A percentile compares a stretch with the other conserved stretches of the same genome.
phyloP scores from a whole-genome alignment of 202 grass and related monocot genomes.

The Zoysia matrella region DNA sequence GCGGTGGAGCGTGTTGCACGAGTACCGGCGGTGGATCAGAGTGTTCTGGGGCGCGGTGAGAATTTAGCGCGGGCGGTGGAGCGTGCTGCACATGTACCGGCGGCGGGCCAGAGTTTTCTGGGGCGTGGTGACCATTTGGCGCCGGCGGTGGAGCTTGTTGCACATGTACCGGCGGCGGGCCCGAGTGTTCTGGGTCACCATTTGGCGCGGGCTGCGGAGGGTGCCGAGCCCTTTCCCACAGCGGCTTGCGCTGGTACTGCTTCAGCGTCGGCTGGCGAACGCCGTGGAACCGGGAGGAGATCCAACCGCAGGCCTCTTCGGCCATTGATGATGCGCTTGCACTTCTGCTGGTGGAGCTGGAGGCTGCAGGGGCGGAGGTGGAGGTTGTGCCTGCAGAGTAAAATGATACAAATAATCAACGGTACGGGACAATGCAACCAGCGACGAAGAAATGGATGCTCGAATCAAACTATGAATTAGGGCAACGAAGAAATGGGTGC shows the following conservation, averaged over 20 bases:
- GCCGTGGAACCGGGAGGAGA: conserved; percentile 10
- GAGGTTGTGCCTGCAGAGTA: not conserved
- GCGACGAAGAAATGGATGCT: no score
- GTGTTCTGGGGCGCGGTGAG: not conserved
- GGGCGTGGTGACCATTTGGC: not conserved
- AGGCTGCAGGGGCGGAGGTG: not conserved
- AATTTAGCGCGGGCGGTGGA: not conserved
- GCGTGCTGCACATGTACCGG: not conserved
- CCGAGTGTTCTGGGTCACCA: no score
- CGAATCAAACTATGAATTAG: no score
- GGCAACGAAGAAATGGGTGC: no score
- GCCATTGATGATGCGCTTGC: not conserved
- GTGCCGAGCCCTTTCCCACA: not conserved
- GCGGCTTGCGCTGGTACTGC: conserved; percentile 7
- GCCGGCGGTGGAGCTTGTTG: not conserved
- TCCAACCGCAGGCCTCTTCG: conserved; percentile 1
- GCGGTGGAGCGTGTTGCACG: no score
- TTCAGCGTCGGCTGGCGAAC: conserved; percentile 18
- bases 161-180: not conserved
- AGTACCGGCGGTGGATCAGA: no score
- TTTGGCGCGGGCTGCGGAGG: no score
- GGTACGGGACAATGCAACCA: no score
- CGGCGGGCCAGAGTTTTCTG: not conserved
- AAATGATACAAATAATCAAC: no score
- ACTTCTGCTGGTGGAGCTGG: not conserved